Base-by-base conservation (phyloP, 495 filamentous ascomycete species). In the Penicillium bovifimosum region DNA sequence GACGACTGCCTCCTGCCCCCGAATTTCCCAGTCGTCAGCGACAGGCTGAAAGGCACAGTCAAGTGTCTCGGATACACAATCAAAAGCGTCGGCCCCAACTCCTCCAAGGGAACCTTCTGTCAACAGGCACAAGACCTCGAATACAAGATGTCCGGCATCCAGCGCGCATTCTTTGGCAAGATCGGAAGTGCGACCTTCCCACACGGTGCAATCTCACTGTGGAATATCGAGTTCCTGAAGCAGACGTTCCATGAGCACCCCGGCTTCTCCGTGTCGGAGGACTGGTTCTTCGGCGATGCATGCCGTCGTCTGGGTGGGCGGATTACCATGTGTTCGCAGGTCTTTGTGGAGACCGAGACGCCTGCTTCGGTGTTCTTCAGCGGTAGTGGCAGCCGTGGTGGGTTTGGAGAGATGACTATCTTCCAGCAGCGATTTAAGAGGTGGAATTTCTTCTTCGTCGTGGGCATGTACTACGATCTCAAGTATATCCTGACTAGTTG, bases 401-500 rank as follows among this genome's bases (percentile, higher is more conserved):
- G 76, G 3, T 79, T 77, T 41, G 75, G 76, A 2, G 75, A 79
- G 53, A 78, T 74, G 75, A 78, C 75, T 0, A 64, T 78, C 26
- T 74, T 74, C 62, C 64, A 65, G 41, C 76, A 79, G 50, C 63
- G 75, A 10, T 78, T 79, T 54, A 67, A 65, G 41, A 59, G 74
- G 17, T 79, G 75, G 76, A 78, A 78, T 40, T 79, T 76, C 60
- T 79, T 79, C 59, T 72, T 76, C 41, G 73, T 76, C 1, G 71
- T 68, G 26, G 71, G 73, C 6, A 70, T 79, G 47, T 78, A 66
- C 53, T 71, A 75, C 36, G 70, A 79, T 53, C 50, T 76, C 48
- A 55, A 58, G 13, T 79, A 78, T 50, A 73, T 79, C n/a, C 27
- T 76, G 2, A 59, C 58, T 6, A 70, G 62, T 34, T 78, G 75